Percentiles rank a stretch among this genome's conserved stretches.
Evolutionary conservation across 768 basidiomycete genomes (phyloP).

Genomic region (Termitomyces sp.): DNA sequence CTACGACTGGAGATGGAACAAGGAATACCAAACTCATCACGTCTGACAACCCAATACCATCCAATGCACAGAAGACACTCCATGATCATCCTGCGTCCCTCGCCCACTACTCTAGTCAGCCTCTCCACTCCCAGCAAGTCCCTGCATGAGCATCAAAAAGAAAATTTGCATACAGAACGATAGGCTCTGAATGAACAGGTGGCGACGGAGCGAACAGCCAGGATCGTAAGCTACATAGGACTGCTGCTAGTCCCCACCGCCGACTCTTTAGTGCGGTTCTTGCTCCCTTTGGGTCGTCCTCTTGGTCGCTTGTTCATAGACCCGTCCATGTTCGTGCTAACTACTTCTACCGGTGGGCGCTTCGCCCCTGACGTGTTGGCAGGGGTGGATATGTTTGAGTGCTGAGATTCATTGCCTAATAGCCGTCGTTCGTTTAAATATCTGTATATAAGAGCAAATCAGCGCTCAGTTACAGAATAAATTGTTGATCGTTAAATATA

Average conservation of each 20-base stretch:
- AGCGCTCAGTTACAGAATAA: background rate
- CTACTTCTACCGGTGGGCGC: conserved; percentile 20
- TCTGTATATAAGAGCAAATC: conserved; percentile 24
- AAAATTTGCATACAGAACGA: background rate
- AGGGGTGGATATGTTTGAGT: background rate
- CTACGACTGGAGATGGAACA: background rate
- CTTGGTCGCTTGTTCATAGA: conserved; percentile 47
- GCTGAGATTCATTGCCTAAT: conserved; percentile 37
- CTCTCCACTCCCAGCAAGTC: background rate
- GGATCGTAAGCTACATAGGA: conserved; percentile 2
- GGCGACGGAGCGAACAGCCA: background rate
- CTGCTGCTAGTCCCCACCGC: conserved; percentile 4
- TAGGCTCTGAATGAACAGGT: background rate
- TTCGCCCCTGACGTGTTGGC: conserved; percentile 20
- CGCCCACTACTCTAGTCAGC: background rate
- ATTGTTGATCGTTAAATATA: background rate
- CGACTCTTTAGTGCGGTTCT: conserved; percentile 35
- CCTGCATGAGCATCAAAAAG: background rate
- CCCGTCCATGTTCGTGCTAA: conserved; percentile 14
- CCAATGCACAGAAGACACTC: background rate
- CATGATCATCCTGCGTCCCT: background rate
- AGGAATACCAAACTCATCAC: background rate
- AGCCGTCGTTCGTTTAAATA: conserved; percentile 61
- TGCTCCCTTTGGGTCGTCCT: conserved; percentile 69
- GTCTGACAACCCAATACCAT: background rate